Percentiles rank a stretch among this genome's conserved stretches.
Evolutionary conservation across 352 stramenopile genomes (phyloP).

Genomic region (Elongisporangium prolatum): DNA sequence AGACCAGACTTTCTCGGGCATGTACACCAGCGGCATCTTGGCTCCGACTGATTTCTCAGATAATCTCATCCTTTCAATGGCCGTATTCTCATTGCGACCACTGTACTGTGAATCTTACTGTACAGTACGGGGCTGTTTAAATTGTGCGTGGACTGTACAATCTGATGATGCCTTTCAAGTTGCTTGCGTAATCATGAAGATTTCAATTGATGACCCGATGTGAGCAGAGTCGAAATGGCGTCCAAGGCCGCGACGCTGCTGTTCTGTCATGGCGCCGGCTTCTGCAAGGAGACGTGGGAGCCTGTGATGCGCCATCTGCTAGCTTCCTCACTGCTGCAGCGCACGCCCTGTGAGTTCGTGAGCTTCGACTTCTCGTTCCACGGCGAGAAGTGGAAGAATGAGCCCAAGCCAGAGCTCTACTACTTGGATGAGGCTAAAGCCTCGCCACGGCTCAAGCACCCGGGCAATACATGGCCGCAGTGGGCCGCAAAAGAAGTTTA

Average conservation of each 20-base stretch:
- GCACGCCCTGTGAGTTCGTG: conserved; percentile 5
- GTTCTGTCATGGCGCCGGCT: conserved; percentile 32
- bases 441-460: conserved; percentile 28
- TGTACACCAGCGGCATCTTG: conserved; percentile 70
- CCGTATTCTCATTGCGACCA: not conserved
- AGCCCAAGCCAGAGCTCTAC: conserved; percentile 10
- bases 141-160: not conserved
- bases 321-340: conserved; percentile 14
- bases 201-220: not conserved
- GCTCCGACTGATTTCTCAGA: conserved; percentile 1
- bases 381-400: conserved; percentile 21
- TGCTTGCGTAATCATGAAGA: not conserved
- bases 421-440: not conserved
- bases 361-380: conserved; percentile 40
- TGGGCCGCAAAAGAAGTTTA: conserved; percentile 9
- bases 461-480: conserved; percentile 21
- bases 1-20: conserved; percentile 65
- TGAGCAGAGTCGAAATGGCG: conserved; percentile 5
- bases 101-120: not conserved
- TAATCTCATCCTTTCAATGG: conserved; percentile 1
- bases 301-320: conserved; percentile 24
- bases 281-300: conserved; percentile 37
- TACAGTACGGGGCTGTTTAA: not conserved
- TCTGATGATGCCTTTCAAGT: too few relatives aligned
- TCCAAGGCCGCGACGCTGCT: conserved; percentile 19